Evolutionary conservation across 2,329 filamentous ascomycete species (phyloP), one percentile per base, ranked within the genome.

Genomic region (Scedosporium dehoogii): DNA sequence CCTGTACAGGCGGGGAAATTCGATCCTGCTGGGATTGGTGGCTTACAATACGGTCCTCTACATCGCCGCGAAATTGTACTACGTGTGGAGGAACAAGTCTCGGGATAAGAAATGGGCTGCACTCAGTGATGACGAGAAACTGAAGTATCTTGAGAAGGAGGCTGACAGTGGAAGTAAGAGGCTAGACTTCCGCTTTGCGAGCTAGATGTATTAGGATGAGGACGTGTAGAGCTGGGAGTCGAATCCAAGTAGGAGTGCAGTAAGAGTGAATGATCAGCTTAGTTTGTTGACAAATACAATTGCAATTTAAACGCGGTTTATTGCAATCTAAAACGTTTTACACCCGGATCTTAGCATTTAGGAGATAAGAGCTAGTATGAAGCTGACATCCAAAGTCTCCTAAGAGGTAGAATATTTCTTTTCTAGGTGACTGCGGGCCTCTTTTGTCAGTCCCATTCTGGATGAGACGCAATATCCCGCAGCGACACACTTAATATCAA

Each of bases 61-160:
- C 56, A 64, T 79, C 1, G 72, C 73, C 0, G 75, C 78, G 18
- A 84, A 84, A 69, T 51, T 74, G 1, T 85, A 82, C 67, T 86
- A 86, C 66, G 69, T 80, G 1, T 70, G 66, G 61, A 72, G 79
- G 5, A 85, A 85, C 64, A 74, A 71, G 65, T 68, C 65, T 18
- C 73, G 77, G 27, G 78, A 78, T 18, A 64, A 63, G 18, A 73
- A 73, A 42, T 85, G 82, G 81, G 69, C 74, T 25, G 70, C 69
- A 1, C 79, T 85, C 79, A 76, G 70, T 3, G 68, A 70, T 10
- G 77, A 79, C 27, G 67, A 77, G 64, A 68, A 69, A 59, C 63
- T 68, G 0, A 58, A 68, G 1, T 76, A 77, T 51, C 62, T 73
- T 0, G 66, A 67, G 5, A 75, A 71, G 0, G 79, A 76, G 0